A percentile compares a stretch with the other conserved stretches of the same genome.
These are phyloP conservation scores for Marasmius sp. DNA, from an alignment of 1,284 basidiomycete species.

Conservation along the genomic window DNA sequence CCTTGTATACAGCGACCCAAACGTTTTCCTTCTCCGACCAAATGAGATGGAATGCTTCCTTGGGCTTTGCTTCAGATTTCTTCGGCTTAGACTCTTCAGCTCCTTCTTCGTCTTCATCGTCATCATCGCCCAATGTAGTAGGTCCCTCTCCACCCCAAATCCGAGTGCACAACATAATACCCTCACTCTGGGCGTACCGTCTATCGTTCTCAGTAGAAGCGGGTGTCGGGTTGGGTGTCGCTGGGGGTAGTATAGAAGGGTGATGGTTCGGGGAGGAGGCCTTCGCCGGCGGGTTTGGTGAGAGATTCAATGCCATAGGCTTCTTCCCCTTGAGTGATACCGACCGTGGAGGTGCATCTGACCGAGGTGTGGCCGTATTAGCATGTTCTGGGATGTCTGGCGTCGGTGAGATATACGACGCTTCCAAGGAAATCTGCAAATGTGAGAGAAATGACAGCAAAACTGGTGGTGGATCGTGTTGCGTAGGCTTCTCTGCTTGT, in stretches of 20 bases:
- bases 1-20: constrained; percentile 78
- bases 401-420: constrained; percentile 72
- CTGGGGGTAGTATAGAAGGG: constrained; percentile 70
- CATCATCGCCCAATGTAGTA: constrained; percentile 4
- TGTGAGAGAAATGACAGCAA: constrained; percentile 69
- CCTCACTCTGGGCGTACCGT: constrained; percentile 75
- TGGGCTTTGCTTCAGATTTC: constrained; percentile 23
- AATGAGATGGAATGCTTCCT: constrained; percentile 61
- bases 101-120: not conserved
- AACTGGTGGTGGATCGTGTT: constrained; percentile 48
- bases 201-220: constrained; percentile 65
- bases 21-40: constrained; percentile 55
- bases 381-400: constrained; percentile 19
- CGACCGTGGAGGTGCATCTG: constrained; percentile 47
- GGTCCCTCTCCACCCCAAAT: constrained; percentile 57
- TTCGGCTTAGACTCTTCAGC: not conserved
- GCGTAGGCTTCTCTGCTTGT: constrained; percentile 25
- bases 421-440: constrained; percentile 77
- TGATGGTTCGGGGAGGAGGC: constrained; percentile 30
- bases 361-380: constrained; percentile 37
- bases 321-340: constrained; percentile 36
- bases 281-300: constrained; percentile 25
- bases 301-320: constrained; percentile 7
- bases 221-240: constrained; percentile 76
- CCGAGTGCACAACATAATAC: constrained; percentile 65